Base-by-base conservation (phyloP, 768 basidiomycete species). In the Mycena maculata region DNA sequence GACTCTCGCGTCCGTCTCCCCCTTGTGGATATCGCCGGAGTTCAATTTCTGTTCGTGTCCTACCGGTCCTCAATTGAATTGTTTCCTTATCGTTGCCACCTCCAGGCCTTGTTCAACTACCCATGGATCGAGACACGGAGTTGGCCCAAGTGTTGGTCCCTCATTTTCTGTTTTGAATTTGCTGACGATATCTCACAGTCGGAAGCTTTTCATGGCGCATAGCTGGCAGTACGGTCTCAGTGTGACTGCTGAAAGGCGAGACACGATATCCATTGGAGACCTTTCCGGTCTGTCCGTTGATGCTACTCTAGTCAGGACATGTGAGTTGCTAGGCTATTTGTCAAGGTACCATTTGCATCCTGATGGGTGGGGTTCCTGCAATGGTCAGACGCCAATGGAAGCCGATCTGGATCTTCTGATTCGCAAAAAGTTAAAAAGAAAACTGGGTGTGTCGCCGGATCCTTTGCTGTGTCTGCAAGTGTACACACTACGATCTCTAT, bases 181-280 rank as follows among this genome's bases (percentile, higher is more conserved):
- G 36, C 50, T 65, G 39, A 53, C 22, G 4, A 38, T 28, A 4
- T 13, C 42, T 47, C 16, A 5, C 25, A 69, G 68, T 22, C 54
- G 68, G 9, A 59, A 45, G 38, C 25, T 60, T 12, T 41, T 67
- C 25, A 13, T 71, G 13, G 31, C 60, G 23, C 69, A 71, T 42
- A 2, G 58, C 31, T 63, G 49, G 54, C 57, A 70, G n/a, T 70
- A 70, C 52, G 69, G 69, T 7, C 60, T 70, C 16, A 63, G 30
- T 54, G 36, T 71, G 22, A 39, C 62, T 10, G 6, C 45, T 9
- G 60, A 12, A 39, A 71, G 57, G 49, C 52, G 58, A 12, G 39
- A 57, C 1, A 65, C 69, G 8, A n/a, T 71, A 9, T 53, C 58
- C 5, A 28, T 23, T 9, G 69, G 69, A 12, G 65, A 70, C 45